These are phyloP conservation scores for Colletotrichum lindemuthianum DNA, from an alignment of 2,329 filamentous ascomycete species.

Conservation along the genomic window DNA sequence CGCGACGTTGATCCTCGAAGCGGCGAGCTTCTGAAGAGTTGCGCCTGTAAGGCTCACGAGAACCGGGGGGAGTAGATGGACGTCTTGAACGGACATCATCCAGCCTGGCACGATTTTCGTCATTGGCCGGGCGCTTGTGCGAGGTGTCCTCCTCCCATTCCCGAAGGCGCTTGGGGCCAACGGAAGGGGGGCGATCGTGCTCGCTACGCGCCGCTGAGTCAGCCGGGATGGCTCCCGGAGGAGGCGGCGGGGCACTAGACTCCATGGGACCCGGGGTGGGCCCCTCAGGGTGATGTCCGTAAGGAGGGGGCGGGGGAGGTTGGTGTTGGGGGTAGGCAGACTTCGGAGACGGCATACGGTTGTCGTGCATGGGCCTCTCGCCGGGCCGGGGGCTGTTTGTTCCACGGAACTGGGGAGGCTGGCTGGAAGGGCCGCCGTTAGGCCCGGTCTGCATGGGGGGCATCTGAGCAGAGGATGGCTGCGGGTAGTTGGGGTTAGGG, in stretches of 20 bases:
- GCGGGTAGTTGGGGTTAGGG: conserved; percentile 68
- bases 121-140: conserved; percentile 86
- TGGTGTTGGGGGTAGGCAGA: conserved; percentile 85
- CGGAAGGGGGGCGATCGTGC: conserved; percentile 81
- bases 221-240: conserved; percentile 64
- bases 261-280: conserved; percentile 69
- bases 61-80: conserved; percentile 72
- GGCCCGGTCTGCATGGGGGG: conserved; percentile 49
- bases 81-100: conserved; percentile 86
- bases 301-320: conserved; percentile 57
- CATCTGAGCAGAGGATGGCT: conserved; percentile 53
- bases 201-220: conserved; percentile 71
- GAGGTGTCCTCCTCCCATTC: conserved; percentile 91
- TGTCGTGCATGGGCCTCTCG: conserved; percentile 83
- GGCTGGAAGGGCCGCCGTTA: conserved; percentile 57
- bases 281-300: conserved; percentile 76
- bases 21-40: conserved; percentile 79
- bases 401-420: conserved; percentile 75
- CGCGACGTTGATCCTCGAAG: conserved; percentile 70
- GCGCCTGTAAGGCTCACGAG: conserved; percentile 75
- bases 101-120: conserved; percentile 86
- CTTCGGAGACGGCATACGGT: conserved; percentile 90
- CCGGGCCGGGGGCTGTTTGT: conserved; percentile 85
- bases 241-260: conserved; percentile 73
- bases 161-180: conserved; percentile 82